A percentile compares a stretch with the other conserved stretches of the same genome.
These are phyloP conservation scores for Pichia deserticola DNA, from an alignment of 805 yeast genomes.

Conservation along the genomic window DNA sequence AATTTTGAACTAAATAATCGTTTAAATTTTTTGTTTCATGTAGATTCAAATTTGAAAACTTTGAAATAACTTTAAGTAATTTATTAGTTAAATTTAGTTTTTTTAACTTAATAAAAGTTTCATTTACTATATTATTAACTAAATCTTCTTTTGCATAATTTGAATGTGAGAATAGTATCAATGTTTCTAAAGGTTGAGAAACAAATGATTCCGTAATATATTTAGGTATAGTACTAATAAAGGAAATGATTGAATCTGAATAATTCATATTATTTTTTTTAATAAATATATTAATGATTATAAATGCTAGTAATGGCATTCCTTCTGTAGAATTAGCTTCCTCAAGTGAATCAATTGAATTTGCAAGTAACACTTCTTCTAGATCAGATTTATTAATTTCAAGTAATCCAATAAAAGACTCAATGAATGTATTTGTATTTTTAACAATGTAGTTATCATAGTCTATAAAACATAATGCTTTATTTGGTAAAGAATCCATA, in stretches of 20 bases:
- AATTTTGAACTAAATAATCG: constrained; percentile 5
- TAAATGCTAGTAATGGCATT: constrained; percentile 21
- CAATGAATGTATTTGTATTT: constrained; percentile 15
- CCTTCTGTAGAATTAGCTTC: constrained; percentile 12
- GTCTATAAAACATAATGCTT: constrained; percentile 13
- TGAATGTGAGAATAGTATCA: constrained; percentile 24
- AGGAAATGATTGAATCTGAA: constrained; percentile 24
- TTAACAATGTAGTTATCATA: constrained; percentile 5
- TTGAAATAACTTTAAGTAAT: constrained; percentile 6
- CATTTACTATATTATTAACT: constrained; percentile 4
- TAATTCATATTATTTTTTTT: constrained; percentile 16
- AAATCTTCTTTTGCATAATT: not conserved
- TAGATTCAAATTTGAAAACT: constrained; percentile 8
- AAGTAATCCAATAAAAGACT: constrained; percentile 20
- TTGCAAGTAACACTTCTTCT: constrained; percentile 16
- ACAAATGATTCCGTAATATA: constrained; percentile 25
- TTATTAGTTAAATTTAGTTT: not conserved
- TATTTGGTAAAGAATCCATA: constrained; percentile 19
- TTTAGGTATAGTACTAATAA: constrained; percentile 30
- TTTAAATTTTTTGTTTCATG: constrained; percentile 10
- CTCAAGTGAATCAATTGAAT: constrained; percentile 22
- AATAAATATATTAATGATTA: constrained; percentile 24
- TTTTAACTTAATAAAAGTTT: constrained; percentile 3
- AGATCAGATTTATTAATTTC: constrained; percentile 13
- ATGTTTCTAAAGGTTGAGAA: constrained; percentile 27